Evolutionary conservation across 2,329 filamentous ascomycete genomes (phyloP), one percentile per base, ranked within the genome.

Genomic region (Orbilia brochopaga): DNA sequence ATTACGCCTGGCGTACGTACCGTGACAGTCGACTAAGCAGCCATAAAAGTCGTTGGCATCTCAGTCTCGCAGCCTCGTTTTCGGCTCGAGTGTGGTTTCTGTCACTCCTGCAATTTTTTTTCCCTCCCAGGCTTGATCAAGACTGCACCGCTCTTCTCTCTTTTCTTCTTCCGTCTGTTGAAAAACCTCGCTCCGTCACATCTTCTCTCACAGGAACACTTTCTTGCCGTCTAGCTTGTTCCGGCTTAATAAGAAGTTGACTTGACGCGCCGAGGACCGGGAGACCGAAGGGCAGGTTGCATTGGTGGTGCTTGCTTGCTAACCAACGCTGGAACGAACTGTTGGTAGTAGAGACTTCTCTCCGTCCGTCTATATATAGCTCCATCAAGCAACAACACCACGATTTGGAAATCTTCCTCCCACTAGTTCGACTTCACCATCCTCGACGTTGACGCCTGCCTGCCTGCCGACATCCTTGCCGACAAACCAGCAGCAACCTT

Each of bases 31-130:
- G 48, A 70, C 58, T 55, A 52, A 44, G 50, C 46, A 48, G 46
- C 23, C 56, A 44, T 58, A 57, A 63, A 17, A 37, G n/a, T 46
- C 13, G 59, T 64, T 63, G 59, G 59, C 52, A 55, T 69, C 35
- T 42, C 24, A 40, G 55, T 5, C 53, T 48, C 50, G 55, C 54
- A 52, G 66, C 59, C 66, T 70, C 66, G 66, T 60, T 60, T n/a
- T 64, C 66, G 66, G 59, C 40, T 54, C 48, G 61, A 58, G 13
- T 44, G 58, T 58, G 58, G 58, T 54, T 54, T 58, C 19, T 46
- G 65, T 69, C n/a, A 19, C 7, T 57, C 37, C 44, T 27, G 54
- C n/a, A 30, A 37, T 50, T 50, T 19, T 44, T 46, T 15, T 54
- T 48, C 2, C 11, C 32, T 15, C n/a, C n/a, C n/a, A n/a, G n/a